Evolutionary conservation across 2,329 filamentous ascomycete genomes (phyloP).

Genomic region (Aspergillus felis): DNA sequence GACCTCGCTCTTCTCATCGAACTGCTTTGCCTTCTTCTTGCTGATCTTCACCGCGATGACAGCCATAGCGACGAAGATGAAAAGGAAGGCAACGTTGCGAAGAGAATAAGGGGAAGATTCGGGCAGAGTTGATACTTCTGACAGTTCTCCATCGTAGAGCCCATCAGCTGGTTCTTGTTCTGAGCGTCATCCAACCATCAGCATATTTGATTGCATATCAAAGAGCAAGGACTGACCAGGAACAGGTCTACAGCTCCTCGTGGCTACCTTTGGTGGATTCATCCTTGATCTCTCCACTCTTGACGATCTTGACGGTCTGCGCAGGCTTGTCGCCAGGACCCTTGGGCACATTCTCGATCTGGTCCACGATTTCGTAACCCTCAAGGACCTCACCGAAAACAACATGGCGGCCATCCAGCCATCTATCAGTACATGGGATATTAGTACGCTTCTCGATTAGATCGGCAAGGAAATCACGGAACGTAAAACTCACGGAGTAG

Average conservation of each 20-base stretch:
- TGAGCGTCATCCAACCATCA: conserved; percentile 29
- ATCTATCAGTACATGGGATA: conserved; percentile 31
- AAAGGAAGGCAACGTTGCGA: conserved; percentile 13
- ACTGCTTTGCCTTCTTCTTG: conserved; percentile 8
- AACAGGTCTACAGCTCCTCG: conserved; percentile 56
- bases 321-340: conserved; percentile 53
- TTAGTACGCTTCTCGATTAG: conserved; percentile 4
- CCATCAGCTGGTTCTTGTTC: conserved; percentile 9
- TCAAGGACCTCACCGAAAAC: conserved; percentile 68
- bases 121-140: conserved; percentile 10
- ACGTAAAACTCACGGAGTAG: conserved; percentile 45
- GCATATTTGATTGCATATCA: conserved; percentile 21
- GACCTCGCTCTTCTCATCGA: conserved; percentile 15
- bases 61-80: conserved; percentile 17
- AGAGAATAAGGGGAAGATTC: conserved; percentile 5
- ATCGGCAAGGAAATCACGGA: background rate
- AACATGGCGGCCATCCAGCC: conserved; percentile 62
- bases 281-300: conserved; percentile 57
- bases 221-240: conserved; percentile 23
- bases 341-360: conserved; percentile 62
- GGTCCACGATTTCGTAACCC: conserved; percentile 62
- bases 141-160: conserved; percentile 5
- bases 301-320: conserved; percentile 59
- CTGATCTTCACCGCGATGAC: conserved; percentile 12
- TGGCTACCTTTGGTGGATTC: conserved; percentile 58